phyloP scores from a whole-genome alignment of 2,329 filamentous ascomycete genomes.

The Cladosporium sp. region DNA sequence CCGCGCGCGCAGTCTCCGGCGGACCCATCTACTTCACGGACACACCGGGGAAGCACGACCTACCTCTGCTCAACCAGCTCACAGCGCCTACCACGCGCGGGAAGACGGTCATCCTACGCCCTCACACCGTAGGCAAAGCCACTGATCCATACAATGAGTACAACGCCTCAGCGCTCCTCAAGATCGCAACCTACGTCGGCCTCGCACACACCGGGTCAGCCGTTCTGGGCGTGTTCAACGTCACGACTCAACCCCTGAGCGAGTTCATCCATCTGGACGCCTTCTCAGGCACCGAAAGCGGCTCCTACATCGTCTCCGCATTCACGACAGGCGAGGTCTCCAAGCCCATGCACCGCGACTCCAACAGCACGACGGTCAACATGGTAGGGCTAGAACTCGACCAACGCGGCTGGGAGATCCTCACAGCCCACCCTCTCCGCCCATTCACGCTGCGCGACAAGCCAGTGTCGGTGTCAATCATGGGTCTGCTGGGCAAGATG shows the following conservation, averaged over 20 bases:
- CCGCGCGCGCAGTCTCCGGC: constrained; percentile 82
- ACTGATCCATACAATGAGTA: constrained; percentile 72
- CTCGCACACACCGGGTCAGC: constrained; percentile 63
- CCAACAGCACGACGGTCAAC: constrained; percentile 33
- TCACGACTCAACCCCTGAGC: constrained; percentile 57
- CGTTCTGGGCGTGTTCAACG: constrained; percentile 82
- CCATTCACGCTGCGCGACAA: constrained; percentile 45
- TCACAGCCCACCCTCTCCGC: constrained; percentile 67
- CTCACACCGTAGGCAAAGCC: constrained; percentile 68
- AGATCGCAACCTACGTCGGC: constrained; percentile 75
- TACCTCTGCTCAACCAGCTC: constrained; percentile 73
- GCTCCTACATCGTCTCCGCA: constrained; percentile 67
- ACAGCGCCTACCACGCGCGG: constrained; percentile 68
- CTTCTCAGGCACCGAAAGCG: constrained; percentile 67
- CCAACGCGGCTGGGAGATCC: constrained; percentile 70
- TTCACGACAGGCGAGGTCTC: constrained; percentile 65
- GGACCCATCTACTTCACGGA: constrained; percentile 96
- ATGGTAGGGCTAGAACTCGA: constrained; percentile 62
- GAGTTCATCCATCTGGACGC: constrained; percentile 67
- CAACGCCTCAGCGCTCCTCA: constrained; percentile 67
- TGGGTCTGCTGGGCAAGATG: constrained; percentile 86
- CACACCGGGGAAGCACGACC: constrained; percentile 73
- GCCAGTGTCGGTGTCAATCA: constrained; percentile 56
- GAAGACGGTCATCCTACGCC: constrained; percentile 75
- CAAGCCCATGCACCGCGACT: constrained; percentile 38